Base-by-base conservation (phyloP, 2,329 filamentous ascomycete genomes). In the Colletotrichum liaoningense region DNA sequence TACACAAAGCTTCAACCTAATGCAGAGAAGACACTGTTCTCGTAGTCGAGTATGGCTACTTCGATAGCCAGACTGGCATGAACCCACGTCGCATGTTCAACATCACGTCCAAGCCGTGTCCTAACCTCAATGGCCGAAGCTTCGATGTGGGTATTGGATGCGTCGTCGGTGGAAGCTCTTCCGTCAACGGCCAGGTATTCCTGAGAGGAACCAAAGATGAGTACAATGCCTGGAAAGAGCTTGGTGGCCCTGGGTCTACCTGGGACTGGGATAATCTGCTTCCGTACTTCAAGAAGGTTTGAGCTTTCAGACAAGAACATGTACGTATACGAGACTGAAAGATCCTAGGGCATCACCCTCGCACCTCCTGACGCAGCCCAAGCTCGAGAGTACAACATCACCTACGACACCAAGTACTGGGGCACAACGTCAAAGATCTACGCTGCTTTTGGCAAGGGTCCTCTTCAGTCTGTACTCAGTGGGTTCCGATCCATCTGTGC, bases 181-280 rank as follows among this genome's bases (percentile, higher is more conserved):
- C 80, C 6, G 75, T 85, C 60, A 86, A 86, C 77, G 80, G 79
- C 14, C 80, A 84, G 75, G 78, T 83, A 33, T 83, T 81, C 75
- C 78, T 81, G 42, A 78, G 82, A 14, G 81, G 83, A 1, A 79
- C 79, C 5, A 76, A 77, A n/a, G 76, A 79, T 0, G 85, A 86
- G 52, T 86, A 86, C 59, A 79, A 87, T 62, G 79, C 80, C 1
- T 88, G 87, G 86, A 81, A 81, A 46, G 77, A 78, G 3, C 76
- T 89, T 1, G 87, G 86, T 0, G 86, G 86, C 52, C 77, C 81
- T 0, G 85, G 83, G 3, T 88, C 84, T 84, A 80, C 79, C 16
- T 87, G 84, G 80, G 78, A 84, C 8, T 81, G 79, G 79, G 69
- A 78, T 16, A 72, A 78, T 14, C 46, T 88, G 11, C 77, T 84